phyloP scores from a whole-genome alignment of 2,329 filamentous ascomycete genomes.

The Periconia sp. region DNA sequence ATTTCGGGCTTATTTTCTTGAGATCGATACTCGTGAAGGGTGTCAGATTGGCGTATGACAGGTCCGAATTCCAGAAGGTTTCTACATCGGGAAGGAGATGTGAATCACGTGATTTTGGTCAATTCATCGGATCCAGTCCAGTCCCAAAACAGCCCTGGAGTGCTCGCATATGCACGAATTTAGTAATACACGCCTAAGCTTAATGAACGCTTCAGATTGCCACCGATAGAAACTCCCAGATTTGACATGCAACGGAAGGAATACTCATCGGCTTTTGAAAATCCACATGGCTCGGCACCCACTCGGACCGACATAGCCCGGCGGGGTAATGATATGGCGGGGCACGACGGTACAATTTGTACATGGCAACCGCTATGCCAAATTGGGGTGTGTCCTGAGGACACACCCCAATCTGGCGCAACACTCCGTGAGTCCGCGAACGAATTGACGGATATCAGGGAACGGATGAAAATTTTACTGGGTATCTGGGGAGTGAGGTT shows the following conservation, averaged over 20 bases:
- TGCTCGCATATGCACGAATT: no score
- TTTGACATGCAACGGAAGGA: neutral
- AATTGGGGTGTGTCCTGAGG: no score
- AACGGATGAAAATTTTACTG: no score
- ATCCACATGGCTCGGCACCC: neutral
- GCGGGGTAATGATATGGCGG: slow-evolving; percentile 27
- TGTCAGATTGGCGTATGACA: neutral
- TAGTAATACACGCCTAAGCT: no score
- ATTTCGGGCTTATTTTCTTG: neutral
- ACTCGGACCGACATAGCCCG: slow-evolving; percentile 24
- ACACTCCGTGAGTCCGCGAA: no score
- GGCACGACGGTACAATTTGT: neutral
- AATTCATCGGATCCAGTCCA: no score
- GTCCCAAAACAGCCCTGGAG: no score
- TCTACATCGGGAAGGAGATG: neutral
- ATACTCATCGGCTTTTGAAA: neutral
- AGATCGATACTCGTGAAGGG: neutral
- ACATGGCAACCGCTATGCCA: no score
- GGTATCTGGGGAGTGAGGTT: no score
- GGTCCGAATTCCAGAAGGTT: neutral
- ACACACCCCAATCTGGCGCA: no score
- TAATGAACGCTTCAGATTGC: neutral
- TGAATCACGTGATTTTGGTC: neutral
- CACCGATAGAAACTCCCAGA: neutral
- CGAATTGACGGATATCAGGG: no score